Evolutionary conservation across 441 rosid species (phyloP).

Genomic region (Raphanus hybrid): DNA sequence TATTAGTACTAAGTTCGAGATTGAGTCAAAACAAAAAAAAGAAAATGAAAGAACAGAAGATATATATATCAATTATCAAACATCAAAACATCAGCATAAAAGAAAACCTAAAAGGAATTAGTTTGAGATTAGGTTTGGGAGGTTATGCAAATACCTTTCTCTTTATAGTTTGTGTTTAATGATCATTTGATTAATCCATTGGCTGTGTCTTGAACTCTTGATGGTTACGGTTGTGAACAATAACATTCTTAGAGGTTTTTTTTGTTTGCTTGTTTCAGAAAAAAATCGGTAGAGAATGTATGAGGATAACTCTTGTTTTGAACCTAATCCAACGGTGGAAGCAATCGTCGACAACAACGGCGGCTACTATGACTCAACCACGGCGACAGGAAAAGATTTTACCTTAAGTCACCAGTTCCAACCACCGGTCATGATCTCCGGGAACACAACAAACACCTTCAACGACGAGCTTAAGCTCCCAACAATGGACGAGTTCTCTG

Average conservation of each 20-base stretch:
- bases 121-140: slow-evolving; percentile 38
- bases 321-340: slow-evolving; percentile 46
- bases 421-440: slow-evolving; percentile 29
- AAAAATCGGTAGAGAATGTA: slow-evolving; percentile 42
- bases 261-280: slow-evolving; percentile 11
- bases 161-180: neutral
- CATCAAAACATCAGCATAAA: neutral
- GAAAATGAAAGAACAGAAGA: neutral
- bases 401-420: slow-evolving; percentile 25
- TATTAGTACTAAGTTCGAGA: neutral
- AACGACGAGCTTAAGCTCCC: slow-evolving; percentile 47
- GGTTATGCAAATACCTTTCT: neutral
- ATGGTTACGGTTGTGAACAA: neutral
- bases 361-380: slow-evolving; percentile 31
- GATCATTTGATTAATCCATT: slow-evolving; percentile 2
- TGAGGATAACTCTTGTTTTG: slow-evolving; percentile 53
- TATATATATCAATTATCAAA: neutral
- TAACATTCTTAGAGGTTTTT: neutral
- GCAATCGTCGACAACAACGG: slow-evolving; percentile 32
- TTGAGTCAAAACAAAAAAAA: neutral
- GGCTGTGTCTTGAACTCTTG: neutral
- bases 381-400: slow-evolving; percentile 12
- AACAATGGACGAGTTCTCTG: slow-evolving; percentile 47
- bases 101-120: slow-evolving; percentile 14
- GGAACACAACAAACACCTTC: slow-evolving; percentile 38